Evolutionary conservation across 495 filamentous ascomycete genomes (phyloP).

Genomic region (Xylaria castorea): DNA sequence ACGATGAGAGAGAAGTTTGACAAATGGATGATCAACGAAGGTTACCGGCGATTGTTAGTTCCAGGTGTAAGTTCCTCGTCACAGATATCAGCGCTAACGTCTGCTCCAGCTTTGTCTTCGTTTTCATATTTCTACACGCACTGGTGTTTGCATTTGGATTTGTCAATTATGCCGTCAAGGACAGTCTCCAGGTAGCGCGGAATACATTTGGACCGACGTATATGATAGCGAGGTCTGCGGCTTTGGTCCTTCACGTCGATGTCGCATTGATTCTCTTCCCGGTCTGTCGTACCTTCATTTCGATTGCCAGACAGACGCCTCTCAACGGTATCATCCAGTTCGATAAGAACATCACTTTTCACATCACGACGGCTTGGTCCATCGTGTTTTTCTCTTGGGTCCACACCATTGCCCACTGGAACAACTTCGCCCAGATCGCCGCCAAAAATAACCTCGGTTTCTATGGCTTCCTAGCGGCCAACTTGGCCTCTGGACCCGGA

Average conservation of each 20-base stretch:
- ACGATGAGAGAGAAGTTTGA: constrained; percentile 59
- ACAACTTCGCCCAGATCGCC: constrained; percentile 77
- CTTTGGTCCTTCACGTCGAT: constrained; percentile 76
- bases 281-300: constrained; percentile 80
- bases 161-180: constrained; percentile 76
- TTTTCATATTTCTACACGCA: constrained; percentile 70
- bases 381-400: constrained; percentile 83
- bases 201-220: constrained; percentile 72
- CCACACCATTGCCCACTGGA: constrained; percentile 81
- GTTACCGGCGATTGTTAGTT: constrained; percentile 72
- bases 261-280: constrained; percentile 77
- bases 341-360: constrained; percentile 83
- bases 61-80: constrained; percentile 29
- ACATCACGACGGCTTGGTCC: constrained; percentile 80
- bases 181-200: constrained; percentile 67
- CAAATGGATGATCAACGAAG: constrained; percentile 80
- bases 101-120: constrained; percentile 66
- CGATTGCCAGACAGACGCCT: constrained; percentile 73
- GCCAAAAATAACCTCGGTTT: constrained; percentile 74
- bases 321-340: constrained; percentile 81
- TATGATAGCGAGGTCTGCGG: constrained; percentile 73
- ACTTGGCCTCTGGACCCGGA: constrained; percentile 75
- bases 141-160: constrained; percentile 77
- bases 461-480: constrained; percentile 71
- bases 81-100: constrained; percentile 33